Percentiles rank a stretch among this genome's conserved stretches.
Evolutionary conservation across 2,329 filamentous ascomycete species (phyloP).

Genomic region (Colletotrichum cuscutae): DNA sequence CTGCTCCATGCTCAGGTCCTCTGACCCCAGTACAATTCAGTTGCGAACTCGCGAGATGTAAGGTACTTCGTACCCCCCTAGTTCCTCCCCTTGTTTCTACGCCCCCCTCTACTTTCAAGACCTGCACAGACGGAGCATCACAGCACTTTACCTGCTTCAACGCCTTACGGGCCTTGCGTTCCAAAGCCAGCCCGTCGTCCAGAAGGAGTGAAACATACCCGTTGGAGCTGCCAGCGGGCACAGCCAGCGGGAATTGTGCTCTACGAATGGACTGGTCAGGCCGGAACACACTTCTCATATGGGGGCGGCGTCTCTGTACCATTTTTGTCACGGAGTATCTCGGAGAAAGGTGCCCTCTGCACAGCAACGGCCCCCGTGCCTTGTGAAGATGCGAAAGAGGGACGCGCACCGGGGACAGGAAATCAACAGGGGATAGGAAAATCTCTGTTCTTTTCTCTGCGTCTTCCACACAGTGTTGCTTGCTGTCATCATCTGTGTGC

Average conservation of each 20-base stretch:
- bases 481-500: background rate
- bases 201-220: slow-evolving; percentile 9
- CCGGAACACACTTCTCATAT: background rate
- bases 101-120: background rate
- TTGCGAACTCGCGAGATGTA: background rate
- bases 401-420: background rate
- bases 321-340: background rate
- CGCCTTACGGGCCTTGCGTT: background rate
- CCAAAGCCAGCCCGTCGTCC: background rate
- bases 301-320: background rate
- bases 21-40: background rate
- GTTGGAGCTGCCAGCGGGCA: background rate
- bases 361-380: background rate
- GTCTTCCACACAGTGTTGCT: background rate
- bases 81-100: background rate
- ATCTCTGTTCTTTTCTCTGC: background rate
- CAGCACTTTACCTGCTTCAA: background rate
- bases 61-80: background rate
- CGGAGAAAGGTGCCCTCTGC: background rate
- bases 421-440: background rate
- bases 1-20: slow-evolving; percentile 10
- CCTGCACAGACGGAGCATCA: background rate
- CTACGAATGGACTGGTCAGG: background rate
- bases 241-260: background rate
- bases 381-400: background rate